A percentile compares a stretch with the other conserved stretches of the same genome.
phyloP scores from a whole-genome alignment of 768 basidiomycete genomes.

The Amanita exitialis region DNA sequence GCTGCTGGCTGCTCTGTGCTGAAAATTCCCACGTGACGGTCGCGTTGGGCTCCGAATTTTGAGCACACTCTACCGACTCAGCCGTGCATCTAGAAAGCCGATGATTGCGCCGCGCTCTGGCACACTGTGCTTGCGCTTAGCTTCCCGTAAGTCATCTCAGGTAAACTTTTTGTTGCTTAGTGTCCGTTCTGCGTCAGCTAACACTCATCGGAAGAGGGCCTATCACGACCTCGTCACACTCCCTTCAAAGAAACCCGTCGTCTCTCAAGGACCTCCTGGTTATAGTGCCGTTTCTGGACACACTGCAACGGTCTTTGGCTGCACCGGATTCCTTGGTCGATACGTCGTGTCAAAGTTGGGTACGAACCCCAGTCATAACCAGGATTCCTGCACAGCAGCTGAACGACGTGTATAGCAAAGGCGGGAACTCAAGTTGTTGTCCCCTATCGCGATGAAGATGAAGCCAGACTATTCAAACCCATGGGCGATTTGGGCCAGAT shows the following conservation, averaged over 20 bases:
- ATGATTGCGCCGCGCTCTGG: constrained; percentile 38
- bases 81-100: constrained; percentile 14
- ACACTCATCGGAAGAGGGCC: constrained; percentile 41
- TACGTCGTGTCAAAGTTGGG: constrained; percentile 93
- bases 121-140: constrained; percentile 44
- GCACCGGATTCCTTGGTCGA: constrained; percentile 89
- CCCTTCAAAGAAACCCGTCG: constrained; percentile 52
- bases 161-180: constrained; percentile 38
- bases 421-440: constrained; percentile 89
- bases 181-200: background rate
- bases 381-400: constrained; percentile 1
- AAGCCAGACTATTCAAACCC: constrained; percentile 79
- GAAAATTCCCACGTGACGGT: constrained; percentile 21
- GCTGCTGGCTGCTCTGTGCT: background rate
- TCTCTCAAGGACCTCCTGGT: constrained; percentile 71
- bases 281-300: constrained; percentile 87
- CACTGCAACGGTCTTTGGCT: constrained; percentile 93
- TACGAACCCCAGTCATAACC: constrained; percentile 22
- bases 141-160: constrained; percentile 8
- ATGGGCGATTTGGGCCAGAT: constrained; percentile 98
- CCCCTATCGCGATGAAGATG: constrained; percentile 92
- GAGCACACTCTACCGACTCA: constrained; percentile 5
- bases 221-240: constrained; percentile 64
- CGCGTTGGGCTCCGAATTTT: constrained; percentile 22
- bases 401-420: constrained; percentile 48